Evolutionary conservation across 805 yeast genomes (phyloP).

Genomic region (Ogataea allantospora): DNA sequence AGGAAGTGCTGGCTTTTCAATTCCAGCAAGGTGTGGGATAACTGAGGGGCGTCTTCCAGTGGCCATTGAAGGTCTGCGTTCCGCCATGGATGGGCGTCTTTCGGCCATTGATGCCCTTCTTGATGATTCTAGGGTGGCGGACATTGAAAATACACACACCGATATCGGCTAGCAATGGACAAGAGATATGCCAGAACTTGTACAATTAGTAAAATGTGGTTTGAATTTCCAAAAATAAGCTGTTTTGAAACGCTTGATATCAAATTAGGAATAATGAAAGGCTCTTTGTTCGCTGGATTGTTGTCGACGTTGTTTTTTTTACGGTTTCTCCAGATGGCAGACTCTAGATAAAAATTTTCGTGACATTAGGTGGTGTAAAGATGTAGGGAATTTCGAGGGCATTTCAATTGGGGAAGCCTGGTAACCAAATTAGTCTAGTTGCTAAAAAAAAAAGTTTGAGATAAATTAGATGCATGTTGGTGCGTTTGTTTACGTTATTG

Average conservation of each 20-base stretch:
- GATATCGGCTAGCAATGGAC: not conserved
- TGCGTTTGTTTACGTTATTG: not conserved
- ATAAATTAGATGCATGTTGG: not conserved
- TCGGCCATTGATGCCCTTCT: slow-evolving; percentile 68
- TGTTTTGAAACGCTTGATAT: not conserved
- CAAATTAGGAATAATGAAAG: slow-evolving; percentile 1
- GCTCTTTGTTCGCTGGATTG: slow-evolving; percentile 9
- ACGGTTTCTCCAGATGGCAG: slow-evolving; percentile 11
- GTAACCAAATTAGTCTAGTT: slow-evolving; percentile 3
- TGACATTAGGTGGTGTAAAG: slow-evolving; percentile 5
- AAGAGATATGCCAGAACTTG: too few relatives aligned
- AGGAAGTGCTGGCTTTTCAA: slow-evolving; percentile 68
- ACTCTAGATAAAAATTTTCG: slow-evolving; percentile 8
- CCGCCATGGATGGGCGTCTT: slow-evolving; percentile 55
- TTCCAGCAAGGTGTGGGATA: slow-evolving; percentile 73
- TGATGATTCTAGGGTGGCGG: slow-evolving; percentile 24
- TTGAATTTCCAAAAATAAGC: not conserved
- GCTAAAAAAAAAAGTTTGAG: not conserved
- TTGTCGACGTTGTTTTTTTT: slow-evolving; percentile 5
- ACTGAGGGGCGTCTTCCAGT: slow-evolving; percentile 36
- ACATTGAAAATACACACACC: slow-evolving; percentile 13
- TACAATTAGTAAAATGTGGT: too few relatives aligned
- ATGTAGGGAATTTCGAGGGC: slow-evolving; percentile 1
- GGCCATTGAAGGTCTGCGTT: slow-evolving; percentile 33
- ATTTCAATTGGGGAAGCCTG: slow-evolving; percentile 1